These are phyloP conservation scores for Phialemoniopsis sp. DNA, from an alignment of 2,329 filamentous ascomycete genomes.

Conservation along the genomic window DNA sequence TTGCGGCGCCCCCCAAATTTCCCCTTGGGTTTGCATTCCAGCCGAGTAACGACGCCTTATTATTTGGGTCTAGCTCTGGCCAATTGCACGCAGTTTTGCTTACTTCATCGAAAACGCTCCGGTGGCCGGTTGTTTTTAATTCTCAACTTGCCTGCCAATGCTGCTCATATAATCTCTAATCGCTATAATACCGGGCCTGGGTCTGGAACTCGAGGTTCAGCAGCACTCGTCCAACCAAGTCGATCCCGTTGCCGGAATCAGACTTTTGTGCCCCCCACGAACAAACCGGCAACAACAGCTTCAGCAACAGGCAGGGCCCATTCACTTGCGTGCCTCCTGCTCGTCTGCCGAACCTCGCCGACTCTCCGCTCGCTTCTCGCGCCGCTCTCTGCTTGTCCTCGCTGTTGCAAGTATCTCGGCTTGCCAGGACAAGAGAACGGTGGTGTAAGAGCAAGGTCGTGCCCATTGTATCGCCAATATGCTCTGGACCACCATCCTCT, in stretches of 20 bases:
- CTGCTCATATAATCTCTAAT: slow-evolving; percentile 20
- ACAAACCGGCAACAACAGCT: background rate
- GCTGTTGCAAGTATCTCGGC: too few species aligned
- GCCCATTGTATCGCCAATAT: slow-evolving; percentile 22
- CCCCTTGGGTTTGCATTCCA: background rate
- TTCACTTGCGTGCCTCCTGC: slow-evolving; percentile 1
- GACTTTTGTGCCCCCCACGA: too few species aligned
- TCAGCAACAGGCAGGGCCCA: slow-evolving; percentile 2
- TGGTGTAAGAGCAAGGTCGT: too few species aligned
- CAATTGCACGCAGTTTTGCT: background rate
- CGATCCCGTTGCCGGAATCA: too few species aligned
- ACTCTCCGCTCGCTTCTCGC: too few species aligned
- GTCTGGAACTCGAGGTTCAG: slow-evolving; percentile 14
- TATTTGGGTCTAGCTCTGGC: background rate
- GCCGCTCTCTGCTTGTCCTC: too few species aligned
- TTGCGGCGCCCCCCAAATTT: background rate
- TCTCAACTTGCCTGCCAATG: slow-evolving; percentile 10
- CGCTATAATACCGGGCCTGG: slow-evolving; percentile 16
- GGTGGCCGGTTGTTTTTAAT: background rate
- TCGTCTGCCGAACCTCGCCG: too few species aligned
- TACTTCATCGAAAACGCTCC: background rate
- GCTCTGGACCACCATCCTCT: slow-evolving; percentile 30
- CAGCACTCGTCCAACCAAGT: background rate
- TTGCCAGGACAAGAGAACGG: too few species aligned
- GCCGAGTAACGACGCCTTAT: slow-evolving; percentile 1